Conservation (phyloP, 768 basidiomycete genomes). For the Suillus decipiens region DNA sequence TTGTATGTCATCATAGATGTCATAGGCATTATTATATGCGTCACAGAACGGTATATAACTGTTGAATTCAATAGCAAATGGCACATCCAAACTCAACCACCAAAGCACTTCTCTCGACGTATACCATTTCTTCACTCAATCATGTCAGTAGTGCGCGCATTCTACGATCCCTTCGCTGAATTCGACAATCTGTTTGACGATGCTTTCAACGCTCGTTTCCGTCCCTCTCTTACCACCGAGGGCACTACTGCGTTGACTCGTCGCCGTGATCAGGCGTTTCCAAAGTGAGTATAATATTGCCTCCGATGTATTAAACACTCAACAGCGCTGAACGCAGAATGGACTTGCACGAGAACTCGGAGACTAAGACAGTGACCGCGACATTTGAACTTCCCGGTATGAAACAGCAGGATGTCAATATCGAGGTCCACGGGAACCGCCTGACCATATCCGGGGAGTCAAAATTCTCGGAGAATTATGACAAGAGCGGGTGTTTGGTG, state of each 20-base stretch:
- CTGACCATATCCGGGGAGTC: slow-evolving; percentile 55
- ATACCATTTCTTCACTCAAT: background rate
- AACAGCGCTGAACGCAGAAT: slow-evolving; percentile 38
- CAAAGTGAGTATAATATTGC: slow-evolving; percentile 28
- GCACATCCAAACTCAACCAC: background rate
- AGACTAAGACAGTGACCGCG: slow-evolving; percentile 51
- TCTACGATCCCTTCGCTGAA: slow-evolving; percentile 41
- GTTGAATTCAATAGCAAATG: background rate
- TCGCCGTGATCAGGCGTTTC: slow-evolving; percentile 16
- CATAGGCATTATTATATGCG: too few species aligned
- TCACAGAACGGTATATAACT: background rate
- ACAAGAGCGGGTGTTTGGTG: slow-evolving; percentile 37
- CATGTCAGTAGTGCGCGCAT: slow-evolving; percentile 28
- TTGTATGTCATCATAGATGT: too few species aligned
- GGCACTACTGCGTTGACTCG: slow-evolving; percentile 9
- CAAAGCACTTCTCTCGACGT: background rate
- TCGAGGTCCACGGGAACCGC: slow-evolving; percentile 51
- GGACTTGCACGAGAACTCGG: slow-evolving; percentile 53
- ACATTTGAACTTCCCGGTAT: slow-evolving; percentile 60
- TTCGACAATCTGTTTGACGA: slow-evolving; percentile 47
- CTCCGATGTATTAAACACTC: background rate
- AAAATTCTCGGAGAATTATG: slow-evolving; percentile 33
- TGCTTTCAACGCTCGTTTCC: slow-evolving; percentile 29
- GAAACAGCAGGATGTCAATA: slow-evolving; percentile 49
- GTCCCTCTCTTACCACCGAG: slow-evolving; percentile 17